Base-by-base conservation (phyloP, 2,329 filamentous ascomycete genomes). In the Fusarium tupiense region DNA sequence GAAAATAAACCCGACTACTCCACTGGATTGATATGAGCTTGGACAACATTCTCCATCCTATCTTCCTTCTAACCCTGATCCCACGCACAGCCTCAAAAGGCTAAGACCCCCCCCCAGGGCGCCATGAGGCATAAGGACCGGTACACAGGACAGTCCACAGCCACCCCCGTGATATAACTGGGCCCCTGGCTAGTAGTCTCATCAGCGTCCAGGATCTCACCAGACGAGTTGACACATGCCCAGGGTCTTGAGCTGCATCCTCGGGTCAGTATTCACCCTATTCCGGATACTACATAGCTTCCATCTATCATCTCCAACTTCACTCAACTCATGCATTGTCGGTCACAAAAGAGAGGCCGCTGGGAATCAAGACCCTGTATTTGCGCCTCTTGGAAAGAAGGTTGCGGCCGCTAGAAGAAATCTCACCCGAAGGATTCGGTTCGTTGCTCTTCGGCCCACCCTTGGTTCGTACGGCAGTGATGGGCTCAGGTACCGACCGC, bases 381-480 rank as follows among this genome's bases (percentile, higher is more conserved):
- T 29, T 54, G 24, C n/a, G 20, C 44, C 33, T 40, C n/a, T 43
- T 31, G 44, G 24, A 64, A 67, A 49, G 44, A 64, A 43, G 44
- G 54, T 49, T 57, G 37, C 54, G 54, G 61, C 67, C 61, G 43
- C 67, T 71, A 67, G 49, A 56, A 61, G 44, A 35, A 33, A 57
- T 46, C 46, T 26, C 33, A 41, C 47, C 40, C 49, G 67, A 71
- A 71, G 68, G 68, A 71, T 67, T 66, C 40, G 49, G 31, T 35
- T 56, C 37, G 54, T 47, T 43, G 50, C 53, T 69, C 58, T 40
- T 70, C 61, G 49, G 44, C 9, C 47, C 68, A 70, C 61, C 68
- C 38, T 38, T 47, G 29, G 40, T 67, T 60, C 54, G 38, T 50
- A 46, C 67, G 43, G 47, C 33, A 46, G 47, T 61, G 49, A 61